A percentile compares a stretch with the other conserved stretches of the same genome.
These are phyloP conservation scores for Lasiodiplodia sp. DNA, from an alignment of 2,329 filamentous ascomycete species.

Conservation along the genomic window DNA sequence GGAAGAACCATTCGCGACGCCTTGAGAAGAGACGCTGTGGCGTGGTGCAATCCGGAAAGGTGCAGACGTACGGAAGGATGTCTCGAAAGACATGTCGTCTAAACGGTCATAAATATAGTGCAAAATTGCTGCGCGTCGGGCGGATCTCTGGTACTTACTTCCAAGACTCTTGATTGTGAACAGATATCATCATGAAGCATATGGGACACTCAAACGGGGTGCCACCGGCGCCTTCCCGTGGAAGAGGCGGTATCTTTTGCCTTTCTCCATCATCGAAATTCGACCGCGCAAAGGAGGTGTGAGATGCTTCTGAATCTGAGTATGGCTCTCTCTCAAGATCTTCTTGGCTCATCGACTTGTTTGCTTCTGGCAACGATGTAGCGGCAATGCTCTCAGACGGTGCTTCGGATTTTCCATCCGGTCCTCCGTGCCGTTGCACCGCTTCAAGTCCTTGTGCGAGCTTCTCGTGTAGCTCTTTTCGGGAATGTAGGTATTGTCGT, in stretches of 20 bases:
- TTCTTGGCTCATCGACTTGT: neutral
- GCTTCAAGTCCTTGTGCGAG: neutral
- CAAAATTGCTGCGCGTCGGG: too few relatives aligned
- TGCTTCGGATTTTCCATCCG: neutral
- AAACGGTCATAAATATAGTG: fast-evolving
- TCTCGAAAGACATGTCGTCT: neutral
- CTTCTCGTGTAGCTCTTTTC: neutral
- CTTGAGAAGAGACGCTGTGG: neutral
- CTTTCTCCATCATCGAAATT: neutral
- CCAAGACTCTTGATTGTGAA: neutral
- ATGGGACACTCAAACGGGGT: neutral
- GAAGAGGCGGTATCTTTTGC: neutral
- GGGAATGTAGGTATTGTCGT: neutral
- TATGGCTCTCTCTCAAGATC: neutral
- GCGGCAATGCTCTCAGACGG: neutral
- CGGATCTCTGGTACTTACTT: neutral
- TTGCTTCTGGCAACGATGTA: neutral
- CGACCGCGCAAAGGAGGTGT: neutral
- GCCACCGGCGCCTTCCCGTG: neutral
- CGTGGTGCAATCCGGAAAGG: neutral
- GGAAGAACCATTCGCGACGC: neutral
- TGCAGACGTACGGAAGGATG: neutral
- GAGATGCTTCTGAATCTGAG: neutral
- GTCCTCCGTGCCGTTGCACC: neutral
- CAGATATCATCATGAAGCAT: neutral